Evolutionary conservation across 2,329 filamentous ascomycete genomes (phyloP).

Genomic region (Colletotrichum tropicale): DNA sequence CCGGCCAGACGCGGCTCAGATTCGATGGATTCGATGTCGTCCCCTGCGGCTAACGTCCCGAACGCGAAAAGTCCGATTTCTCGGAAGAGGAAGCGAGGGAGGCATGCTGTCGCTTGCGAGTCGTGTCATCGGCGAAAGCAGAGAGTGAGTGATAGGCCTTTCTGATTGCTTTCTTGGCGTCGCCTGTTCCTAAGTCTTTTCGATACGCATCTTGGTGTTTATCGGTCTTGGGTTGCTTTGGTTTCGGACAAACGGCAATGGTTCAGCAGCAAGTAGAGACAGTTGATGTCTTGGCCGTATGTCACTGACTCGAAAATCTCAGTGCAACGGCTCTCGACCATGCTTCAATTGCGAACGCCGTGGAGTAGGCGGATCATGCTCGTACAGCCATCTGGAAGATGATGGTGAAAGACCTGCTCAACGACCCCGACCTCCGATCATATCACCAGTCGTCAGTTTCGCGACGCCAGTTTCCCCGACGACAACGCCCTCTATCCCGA

Average conservation of each 20-base stretch:
- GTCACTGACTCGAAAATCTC: not conserved
- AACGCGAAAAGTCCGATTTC: not conserved
- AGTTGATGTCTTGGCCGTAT: fast-evolving
- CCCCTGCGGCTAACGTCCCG: not conserved
- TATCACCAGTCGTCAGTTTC: not conserved
- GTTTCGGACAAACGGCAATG: not conserved
- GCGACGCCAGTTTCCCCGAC: not conserved
- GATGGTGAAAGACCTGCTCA: not conserved
- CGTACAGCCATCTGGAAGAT: constrained; percentile 2
- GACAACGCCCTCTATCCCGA: not conserved
- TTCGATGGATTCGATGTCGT: not conserved
- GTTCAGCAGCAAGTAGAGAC: fast-evolving
- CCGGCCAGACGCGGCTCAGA: not conserved
- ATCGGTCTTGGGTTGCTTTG: not conserved
- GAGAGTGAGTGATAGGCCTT: not conserved
- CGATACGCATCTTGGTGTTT: not conserved
- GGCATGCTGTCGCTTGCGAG: constrained; percentile 17
- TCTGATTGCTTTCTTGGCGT: not conserved
- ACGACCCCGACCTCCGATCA: not conserved
- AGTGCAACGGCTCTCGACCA: constrained; percentile 15
- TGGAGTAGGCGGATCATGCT: not conserved
- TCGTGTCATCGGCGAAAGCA: constrained; percentile 20
- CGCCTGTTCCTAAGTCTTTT: not conserved
- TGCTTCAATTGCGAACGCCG: constrained; percentile 17
- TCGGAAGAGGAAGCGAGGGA: constrained; percentile 12